Evolutionary conservation across 2,329 filamentous ascomycete species (phyloP), one percentile per base, ranked within the genome.

Genomic region (Paraphoma sp.): DNA sequence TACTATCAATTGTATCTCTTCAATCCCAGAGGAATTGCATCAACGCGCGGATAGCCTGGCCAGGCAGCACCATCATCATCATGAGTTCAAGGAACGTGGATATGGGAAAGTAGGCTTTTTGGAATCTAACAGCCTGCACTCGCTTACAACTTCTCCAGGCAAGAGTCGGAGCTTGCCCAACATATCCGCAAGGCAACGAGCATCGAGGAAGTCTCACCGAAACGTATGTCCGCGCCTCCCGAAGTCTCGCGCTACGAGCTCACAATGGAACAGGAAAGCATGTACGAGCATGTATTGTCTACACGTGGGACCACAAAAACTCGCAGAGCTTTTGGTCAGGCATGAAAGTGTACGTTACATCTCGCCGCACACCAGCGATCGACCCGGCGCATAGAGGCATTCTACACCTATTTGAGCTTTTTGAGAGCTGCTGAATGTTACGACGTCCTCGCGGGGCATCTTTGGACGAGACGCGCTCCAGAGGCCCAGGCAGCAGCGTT

Each of bases 221-320:
- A 89, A 81, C 84, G 87, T 86, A 84, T 46, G 66, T 64, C 49
- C 47, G 53, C 51, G n/a, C 9, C 48, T 36, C 48, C 57, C 47
- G 52, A 51, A 29, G 48, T 38, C 3, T 54, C 50, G 29, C 48
- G 23, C 46, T 42, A 53, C 38, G 63, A 63, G 64, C 75, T 80
- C 55, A 81, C 63, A 29, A 51, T 30, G 47, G 62, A 44, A 38
- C 71, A 86, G 86, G 86, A 59, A 99, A 99, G 81, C 95, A 99
- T 90, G 95, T 99, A 56, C 91, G 95, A 74, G 93, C 91, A 78
- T 96, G 92, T 75, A 99, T 99, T 71, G 94, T 99, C 45, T 98
- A 98, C 79, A 98, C 94, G 56, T 99, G 95, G 95, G 95, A 99
- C 80, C 93, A 99, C 82, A 96, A 96, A 81, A 96, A 90, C 64